These are phyloP conservation scores for Leccinum olivaceopallidum DNA, from an alignment of 768 basidiomycete genomes.

Conservation along the genomic window DNA sequence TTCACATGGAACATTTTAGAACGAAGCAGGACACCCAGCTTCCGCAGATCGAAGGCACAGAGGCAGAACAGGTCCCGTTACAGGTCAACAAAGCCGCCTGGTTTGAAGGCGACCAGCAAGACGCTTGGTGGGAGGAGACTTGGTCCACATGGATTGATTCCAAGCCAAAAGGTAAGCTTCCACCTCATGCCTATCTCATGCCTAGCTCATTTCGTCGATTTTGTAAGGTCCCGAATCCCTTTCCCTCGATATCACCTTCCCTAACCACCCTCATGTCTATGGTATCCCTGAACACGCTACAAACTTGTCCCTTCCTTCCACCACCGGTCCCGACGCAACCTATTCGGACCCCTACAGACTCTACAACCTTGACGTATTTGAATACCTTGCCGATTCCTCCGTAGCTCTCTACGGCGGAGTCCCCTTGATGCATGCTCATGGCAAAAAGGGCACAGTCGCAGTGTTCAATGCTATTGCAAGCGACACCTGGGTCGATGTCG, in stretches of 20 bases:
- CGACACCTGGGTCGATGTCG: constrained; percentile 95
- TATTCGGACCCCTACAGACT: constrained; percentile 94
- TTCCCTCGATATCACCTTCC: constrained; percentile 91
- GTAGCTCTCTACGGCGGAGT: constrained; percentile 90
- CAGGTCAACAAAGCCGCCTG: constrained; percentile 59
- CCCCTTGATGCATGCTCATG: constrained; percentile 92
- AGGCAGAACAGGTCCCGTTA: constrained; percentile 53
- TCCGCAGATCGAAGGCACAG: constrained; percentile 39
- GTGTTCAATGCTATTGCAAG: constrained; percentile 86
- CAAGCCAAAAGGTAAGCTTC: constrained; percentile 85
- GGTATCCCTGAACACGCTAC: constrained; percentile 98
- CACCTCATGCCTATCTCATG: not conserved
- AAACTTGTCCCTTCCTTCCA: constrained; percentile 83
- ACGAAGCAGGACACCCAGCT: constrained; percentile 49
- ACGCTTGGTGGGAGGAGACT: constrained; percentile 87
- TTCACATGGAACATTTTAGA: constrained; percentile 99
- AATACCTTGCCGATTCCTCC: constrained; percentile 81
- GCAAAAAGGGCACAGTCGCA: constrained; percentile 82
- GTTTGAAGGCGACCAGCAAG: constrained; percentile 89
- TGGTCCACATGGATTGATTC: constrained; percentile 87
- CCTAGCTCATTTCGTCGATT: constrained; percentile 8
- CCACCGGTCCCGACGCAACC: constrained; percentile 71
- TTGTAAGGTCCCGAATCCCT: constrained; percentile 85
- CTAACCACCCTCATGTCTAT: constrained; percentile 86
- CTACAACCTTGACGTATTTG: constrained; percentile 95